Conservation (phyloP, 495 filamentous ascomycete species). For the Echria macrotheca region DNA sequence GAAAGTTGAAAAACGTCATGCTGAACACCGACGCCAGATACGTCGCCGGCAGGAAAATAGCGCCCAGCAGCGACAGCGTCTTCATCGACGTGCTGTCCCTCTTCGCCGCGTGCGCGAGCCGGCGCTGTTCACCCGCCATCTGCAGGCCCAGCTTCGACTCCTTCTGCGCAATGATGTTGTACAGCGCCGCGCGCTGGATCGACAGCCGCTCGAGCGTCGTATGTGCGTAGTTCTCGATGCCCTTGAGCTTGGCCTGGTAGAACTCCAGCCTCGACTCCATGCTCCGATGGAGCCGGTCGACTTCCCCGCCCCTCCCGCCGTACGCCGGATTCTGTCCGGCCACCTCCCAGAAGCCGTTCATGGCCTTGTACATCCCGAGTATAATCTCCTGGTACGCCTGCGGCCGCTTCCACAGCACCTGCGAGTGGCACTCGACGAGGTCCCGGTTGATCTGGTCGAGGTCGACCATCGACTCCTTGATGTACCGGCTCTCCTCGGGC, state of each 20-base stretch:
- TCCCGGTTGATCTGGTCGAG: slow-evolving; percentile 51
- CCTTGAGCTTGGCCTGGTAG: slow-evolving; percentile 48
- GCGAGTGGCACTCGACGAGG: slow-evolving; percentile 52
- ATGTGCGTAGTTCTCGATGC: slow-evolving; percentile 52
- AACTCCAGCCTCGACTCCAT: slow-evolving; percentile 48
- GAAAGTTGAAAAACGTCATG: slow-evolving; percentile 55
- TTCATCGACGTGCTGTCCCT: slow-evolving; percentile 53
- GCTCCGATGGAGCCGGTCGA: slow-evolving; percentile 37
- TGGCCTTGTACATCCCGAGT: slow-evolving; percentile 34
- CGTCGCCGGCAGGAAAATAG: slow-evolving; percentile 51
- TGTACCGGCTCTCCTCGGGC: slow-evolving; percentile 39
- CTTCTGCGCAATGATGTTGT: slow-evolving; percentile 55
- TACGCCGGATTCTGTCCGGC: slow-evolving; percentile 14
- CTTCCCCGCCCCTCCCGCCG: slow-evolving; percentile 17
- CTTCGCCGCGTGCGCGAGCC: slow-evolving; percentile 51
- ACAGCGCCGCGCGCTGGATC: slow-evolving; percentile 50
- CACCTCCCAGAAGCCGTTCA: slow-evolving; percentile 35
- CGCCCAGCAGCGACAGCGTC: slow-evolving; percentile 50
- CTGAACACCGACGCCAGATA: slow-evolving; percentile 49
- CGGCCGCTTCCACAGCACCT: slow-evolving; percentile 54
- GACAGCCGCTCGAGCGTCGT: slow-evolving; percentile 48
- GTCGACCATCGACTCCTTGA: slow-evolving; percentile 44
- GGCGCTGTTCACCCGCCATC: slow-evolving; percentile 52
- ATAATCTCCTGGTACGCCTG: slow-evolving; percentile 52
- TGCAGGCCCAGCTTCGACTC: slow-evolving; percentile 51